phyloP scores from a whole-genome alignment of 139 green algal species.

The Bryopsis sp. region DNA sequence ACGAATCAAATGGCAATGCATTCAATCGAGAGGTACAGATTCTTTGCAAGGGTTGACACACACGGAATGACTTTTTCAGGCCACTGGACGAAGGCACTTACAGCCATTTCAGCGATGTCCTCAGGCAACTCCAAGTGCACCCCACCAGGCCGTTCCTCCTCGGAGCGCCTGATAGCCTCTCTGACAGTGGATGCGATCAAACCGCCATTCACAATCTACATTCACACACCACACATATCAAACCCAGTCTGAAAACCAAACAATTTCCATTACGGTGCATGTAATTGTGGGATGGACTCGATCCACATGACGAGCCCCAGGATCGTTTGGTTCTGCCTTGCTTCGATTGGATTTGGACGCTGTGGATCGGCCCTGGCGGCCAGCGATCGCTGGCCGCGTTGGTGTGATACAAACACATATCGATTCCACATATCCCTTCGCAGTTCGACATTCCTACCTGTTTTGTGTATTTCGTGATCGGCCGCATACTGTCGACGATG shows the following conservation, averaged over 20 bases:
- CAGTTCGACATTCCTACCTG: constrained; percentile 19
- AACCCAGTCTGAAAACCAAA: background rate
- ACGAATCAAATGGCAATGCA: too few relatives aligned
- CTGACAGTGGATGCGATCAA: constrained; percentile 27
- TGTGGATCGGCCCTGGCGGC: too few relatives aligned
- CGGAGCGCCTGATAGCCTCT: constrained; percentile 24
- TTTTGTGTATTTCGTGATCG: constrained; percentile 31
- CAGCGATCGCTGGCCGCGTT: too few relatives aligned
- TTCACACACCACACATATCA: background rate
- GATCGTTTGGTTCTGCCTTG: too few relatives aligned
- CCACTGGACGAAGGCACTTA: too few relatives aligned
- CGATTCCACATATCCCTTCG: background rate
- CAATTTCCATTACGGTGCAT: too few relatives aligned
- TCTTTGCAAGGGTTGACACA: background rate
- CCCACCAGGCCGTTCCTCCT: constrained; percentile 32
- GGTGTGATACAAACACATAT: background rate
- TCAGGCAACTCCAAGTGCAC: constrained; percentile 36
- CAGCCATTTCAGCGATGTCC: constrained; percentile 25
- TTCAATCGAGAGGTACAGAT: too few relatives aligned
- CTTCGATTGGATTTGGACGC: too few relatives aligned
- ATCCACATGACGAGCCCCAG: too few relatives aligned
- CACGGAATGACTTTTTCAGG: background rate
- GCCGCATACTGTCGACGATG: constrained; percentile 23
- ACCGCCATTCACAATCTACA: constrained; percentile 28
- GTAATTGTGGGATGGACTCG: too few relatives aligned